Evolutionary conservation across 768 basidiomycete species (phyloP), one percentile per base, ranked within the genome.

Genomic region (Agaricus sinodeliciosus): DNA sequence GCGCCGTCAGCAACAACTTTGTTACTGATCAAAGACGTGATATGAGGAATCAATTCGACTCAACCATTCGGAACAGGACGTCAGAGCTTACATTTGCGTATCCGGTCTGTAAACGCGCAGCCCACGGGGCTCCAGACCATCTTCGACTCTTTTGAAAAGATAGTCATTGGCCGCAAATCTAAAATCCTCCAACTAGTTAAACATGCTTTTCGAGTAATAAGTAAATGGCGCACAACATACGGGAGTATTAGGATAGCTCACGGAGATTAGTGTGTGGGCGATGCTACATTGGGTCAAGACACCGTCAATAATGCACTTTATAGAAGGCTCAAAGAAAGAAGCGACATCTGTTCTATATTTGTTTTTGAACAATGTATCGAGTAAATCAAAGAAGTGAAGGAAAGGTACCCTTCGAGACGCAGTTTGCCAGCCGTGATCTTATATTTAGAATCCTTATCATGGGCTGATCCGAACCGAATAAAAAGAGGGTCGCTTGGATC

Each of bases 151-250:
- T 2, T 65, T 61, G 58, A 71, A 77, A 15, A 83, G 60, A 70
- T 75, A 82, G 48, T 80, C 76, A 51, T 74, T 81, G 0, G 79
- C 77, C 11, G 77, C 75, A 59, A 82, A 82, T n/a, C n/a, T n/a
- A n/a, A n/a, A n/a, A n/a, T 0, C 80, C 81, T 18, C 81, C 81
- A 3, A 83, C 80, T 1, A 84, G 71, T 28, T 76, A 68, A 25
- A 75, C 68, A 27, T 16, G 28, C 49, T 50, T 19, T 15, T 37
- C 36, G 3, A 19, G 7, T 9, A 18, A n/a, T 3, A 12, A 9
- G n/a, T n/a, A n/a, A n/a, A n/a, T n/a, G n/a, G 34, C n/a, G 16
- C 15, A 8, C 6, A 15, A 41, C 11, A 5, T 3, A 37, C 31
- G 31, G n/a, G 27, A 35, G n/a, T 22, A 28, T 22, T 22, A n/a